Conservation (phyloP, 148 eudicot genomes). For the Camellia granthamiana region DNA sequence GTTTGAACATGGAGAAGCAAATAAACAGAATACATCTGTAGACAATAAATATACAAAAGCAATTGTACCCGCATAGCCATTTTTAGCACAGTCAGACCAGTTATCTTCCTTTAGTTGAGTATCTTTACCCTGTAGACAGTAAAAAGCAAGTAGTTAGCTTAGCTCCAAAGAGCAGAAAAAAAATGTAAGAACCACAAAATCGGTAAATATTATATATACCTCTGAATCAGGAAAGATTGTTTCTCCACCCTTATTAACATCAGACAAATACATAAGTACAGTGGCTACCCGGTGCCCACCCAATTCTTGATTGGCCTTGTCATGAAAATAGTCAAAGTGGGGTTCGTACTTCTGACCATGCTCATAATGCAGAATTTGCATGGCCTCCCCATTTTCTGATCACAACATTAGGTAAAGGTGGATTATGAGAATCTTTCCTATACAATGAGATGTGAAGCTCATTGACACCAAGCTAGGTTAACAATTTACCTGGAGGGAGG, state of each 20-base stretch:
- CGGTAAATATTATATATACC: constrained; percentile 29
- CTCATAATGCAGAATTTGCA: constrained; percentile 81
- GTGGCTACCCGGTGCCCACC: constrained; percentile 86
- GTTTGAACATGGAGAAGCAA: not conserved
- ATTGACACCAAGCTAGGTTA: constrained; percentile 1
- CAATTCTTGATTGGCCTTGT: constrained; percentile 53
- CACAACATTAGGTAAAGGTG: constrained; percentile 10
- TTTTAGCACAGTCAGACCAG: constrained; percentile 80
- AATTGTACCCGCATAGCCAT: constrained; percentile 65
- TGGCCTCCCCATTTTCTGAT: constrained; percentile 80
- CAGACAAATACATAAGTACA: constrained; percentile 82
- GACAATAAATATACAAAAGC: not conserved
- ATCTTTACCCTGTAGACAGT: constrained; percentile 33
- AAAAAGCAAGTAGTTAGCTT: constrained; percentile 19
- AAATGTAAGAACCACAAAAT: not conserved
- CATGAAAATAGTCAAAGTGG: constrained; percentile 74
- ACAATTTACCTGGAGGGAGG: constrained; percentile 62
- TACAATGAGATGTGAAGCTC: constrained; percentile 1
- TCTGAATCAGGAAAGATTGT: constrained; percentile 70
- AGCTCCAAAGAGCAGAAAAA: not conserved
- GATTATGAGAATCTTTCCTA: not conserved
- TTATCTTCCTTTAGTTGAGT: constrained; percentile 48
- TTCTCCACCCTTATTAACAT: constrained; percentile 79
- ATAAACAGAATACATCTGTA: not conserved
- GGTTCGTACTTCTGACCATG: constrained; percentile 86